Base-by-base conservation (phyloP, 768 basidiomycete genomes). In the Boletus bicolor region DNA sequence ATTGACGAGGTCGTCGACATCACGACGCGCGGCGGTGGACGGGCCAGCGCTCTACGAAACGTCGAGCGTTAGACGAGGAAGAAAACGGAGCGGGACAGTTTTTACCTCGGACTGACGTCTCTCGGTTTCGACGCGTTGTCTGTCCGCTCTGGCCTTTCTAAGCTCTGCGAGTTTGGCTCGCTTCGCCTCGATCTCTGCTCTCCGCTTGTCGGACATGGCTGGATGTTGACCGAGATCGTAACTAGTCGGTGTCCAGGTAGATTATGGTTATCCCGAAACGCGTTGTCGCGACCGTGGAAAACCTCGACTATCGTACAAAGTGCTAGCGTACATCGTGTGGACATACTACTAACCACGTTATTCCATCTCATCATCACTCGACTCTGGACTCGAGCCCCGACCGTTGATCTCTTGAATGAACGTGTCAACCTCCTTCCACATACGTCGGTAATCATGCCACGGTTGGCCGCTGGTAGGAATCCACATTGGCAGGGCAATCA, bases 161-260 rank as follows among this genome's bases (percentile, higher is more conserved):
- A 97, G 78, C 59, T 92, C 91, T 48, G 85, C 91, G 35, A 98
- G 85, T 72, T 93, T 94, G 11, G 85, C 83, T 58, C 87, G 78
- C 75, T 98, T 98, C 26, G 87, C 90, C 71, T 93, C 93, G 56
- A 98, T 89, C 74, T 97, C 94, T 66, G 86, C 85, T 67, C 91
- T 76, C 47, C 92, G 80, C 72, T 81, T 81, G 63, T 86, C 83
- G 51, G 87, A 85, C 79, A 80, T 82, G 50, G 44, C n/a, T 9
- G 36, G 35, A 34, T 46, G n/a, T 28, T 17, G 54, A 15, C 10
- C 47, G 7, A 28, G 30, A 34, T n/a, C 14, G 47, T 26, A 24
- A 24, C 21, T 2, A n/a, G 26, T n/a, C 28, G 15, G 17, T 44
- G 17, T 44, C 26, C 39, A 19, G 17, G 28, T 1, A 17, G 32